phyloP scores from a whole-genome alignment of 176 grass and related monocot species.

The Avena atlantica region DNA sequence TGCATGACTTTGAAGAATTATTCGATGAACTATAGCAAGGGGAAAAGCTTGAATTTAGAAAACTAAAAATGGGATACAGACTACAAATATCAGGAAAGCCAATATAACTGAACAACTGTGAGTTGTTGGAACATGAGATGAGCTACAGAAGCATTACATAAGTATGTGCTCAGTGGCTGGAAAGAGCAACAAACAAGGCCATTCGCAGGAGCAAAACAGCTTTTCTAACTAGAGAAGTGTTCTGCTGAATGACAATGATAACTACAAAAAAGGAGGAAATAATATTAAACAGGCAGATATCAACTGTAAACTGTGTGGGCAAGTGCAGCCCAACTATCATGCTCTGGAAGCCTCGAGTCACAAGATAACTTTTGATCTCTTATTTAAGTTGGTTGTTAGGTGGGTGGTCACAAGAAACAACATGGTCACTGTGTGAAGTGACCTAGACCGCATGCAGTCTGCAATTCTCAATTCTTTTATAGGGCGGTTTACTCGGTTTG shows the following conservation, averaged over 20 bases:
- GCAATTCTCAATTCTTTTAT: not conserved
- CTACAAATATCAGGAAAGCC: not conserved
- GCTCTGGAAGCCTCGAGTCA: not conserved
- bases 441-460: conserved; percentile 8
- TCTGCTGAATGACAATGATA: conserved; percentile 1
- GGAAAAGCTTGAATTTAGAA: not conserved
- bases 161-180: not conserved
- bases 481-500: not conserved
- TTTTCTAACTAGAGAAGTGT: not conserved
- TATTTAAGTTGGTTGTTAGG: not conserved
- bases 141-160: not conserved
- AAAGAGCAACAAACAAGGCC: not conserved
- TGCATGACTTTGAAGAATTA: not conserved
- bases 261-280: conserved; percentile 11
- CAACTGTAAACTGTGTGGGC: too few relatives aligned
- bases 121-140: conserved; percentile 16
- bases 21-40: not conserved
- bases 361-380: not conserved
- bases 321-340: conserved; percentile 6
- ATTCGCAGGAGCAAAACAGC: conserved; percentile 11
- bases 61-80: not conserved
- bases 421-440: not conserved
- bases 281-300: not conserved
- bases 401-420: not conserved
- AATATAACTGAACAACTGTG: conserved; percentile 13